Base-by-base conservation (phyloP, 1,284 basidiomycete species). In the Athelia sp. region DNA sequence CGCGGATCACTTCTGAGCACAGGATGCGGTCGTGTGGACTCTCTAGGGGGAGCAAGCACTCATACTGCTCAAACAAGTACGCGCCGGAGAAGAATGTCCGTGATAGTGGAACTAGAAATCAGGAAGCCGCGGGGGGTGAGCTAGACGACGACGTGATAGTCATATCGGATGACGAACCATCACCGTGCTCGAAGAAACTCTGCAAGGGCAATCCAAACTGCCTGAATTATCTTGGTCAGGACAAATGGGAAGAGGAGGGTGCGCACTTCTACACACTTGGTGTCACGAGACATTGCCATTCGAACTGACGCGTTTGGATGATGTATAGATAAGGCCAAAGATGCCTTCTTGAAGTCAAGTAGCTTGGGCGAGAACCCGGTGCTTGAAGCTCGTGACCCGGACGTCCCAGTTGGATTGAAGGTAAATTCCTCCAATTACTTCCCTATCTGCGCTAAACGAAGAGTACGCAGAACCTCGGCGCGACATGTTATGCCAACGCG, bases 401-500 rank as follows among this genome's bases (percentile, higher is more conserved):
- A 76, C 43, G 59, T 79, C 13, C 93, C 91, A 17, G 85, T 93
- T 17, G 93, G 93, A 18, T 68, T 96, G 50, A 86, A 80, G 75
- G 90, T 86, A 59, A 13, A 67, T 54, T 44, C 21, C 40, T 21
- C 34, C 35, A 15, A 15, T 38, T 26, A 17, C 53, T 22, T 49
- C 19, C 10, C 42, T 17, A 36, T 24, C 21, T 19, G 13, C 36
- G n/a, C 49, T 50, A 45, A 46, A 45, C 50, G 45, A 34, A 58
- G 46, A 19, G 26, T 51, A 26, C 21, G 14, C 56, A 93, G 85
- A 97, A 97, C 62, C 79, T 96, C 15, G 93, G 93, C 13, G 93
- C 93, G 13, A 96, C 93, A 3, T 93, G 92, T 61, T 95, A 94
- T 56, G 92, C 90, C 47, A 96, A 96, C 65, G 90, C 92, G 4